Percentiles rank a stretch among this genome's conserved stretches.
phyloP scores from a whole-genome alignment of 2,329 filamentous ascomycete genomes.

The Colletotrichum abscissum region DNA sequence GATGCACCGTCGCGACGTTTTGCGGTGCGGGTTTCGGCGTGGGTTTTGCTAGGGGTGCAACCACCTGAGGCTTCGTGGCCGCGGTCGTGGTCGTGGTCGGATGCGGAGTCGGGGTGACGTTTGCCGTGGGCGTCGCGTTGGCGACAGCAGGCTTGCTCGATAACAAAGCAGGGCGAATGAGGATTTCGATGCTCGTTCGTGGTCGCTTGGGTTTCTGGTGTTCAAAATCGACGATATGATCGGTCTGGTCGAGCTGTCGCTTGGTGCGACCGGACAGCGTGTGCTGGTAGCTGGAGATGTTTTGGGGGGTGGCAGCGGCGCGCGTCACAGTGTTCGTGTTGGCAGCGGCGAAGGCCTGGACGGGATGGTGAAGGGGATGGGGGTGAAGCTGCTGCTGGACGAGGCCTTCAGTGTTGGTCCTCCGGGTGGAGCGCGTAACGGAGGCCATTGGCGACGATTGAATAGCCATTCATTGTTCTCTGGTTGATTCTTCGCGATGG shows the following conservation, averaged over 20 bases:
- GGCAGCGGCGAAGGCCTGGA: constrained; percentile 40
- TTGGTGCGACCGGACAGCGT: constrained; percentile 56
- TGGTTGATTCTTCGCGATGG: constrained; percentile 23
- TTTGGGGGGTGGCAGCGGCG: constrained; percentile 43
- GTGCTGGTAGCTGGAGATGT: constrained; percentile 46
- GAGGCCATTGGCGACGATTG: constrained; percentile 58
- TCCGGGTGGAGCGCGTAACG: constrained; percentile 62
- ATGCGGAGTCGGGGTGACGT: constrained; percentile 30
- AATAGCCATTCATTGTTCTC: constrained; percentile 43
- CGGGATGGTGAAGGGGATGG: constrained; percentile 26
- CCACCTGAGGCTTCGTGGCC: constrained; percentile 29
- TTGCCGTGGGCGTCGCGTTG: constrained; percentile 23
- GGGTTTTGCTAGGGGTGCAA: constrained; percentile 19
- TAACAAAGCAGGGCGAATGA: constrained; percentile 41
- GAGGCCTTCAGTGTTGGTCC: constrained; percentile 56
- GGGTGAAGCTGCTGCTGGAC: constrained; percentile 39
- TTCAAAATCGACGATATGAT: constrained; percentile 54
- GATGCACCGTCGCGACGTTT: constrained; percentile 34
- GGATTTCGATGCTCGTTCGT: constrained; percentile 65
- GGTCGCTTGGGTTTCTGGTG: constrained; percentile 59
- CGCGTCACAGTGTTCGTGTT: constrained; percentile 44
- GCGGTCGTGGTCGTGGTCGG: constrained; percentile 26
- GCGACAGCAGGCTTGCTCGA: constrained; percentile 38
- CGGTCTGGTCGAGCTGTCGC: constrained; percentile 57
- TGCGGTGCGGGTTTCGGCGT: constrained; percentile 15